These are phyloP conservation scores for Glycine latifolia DNA, from an alignment of 306 rosid species.

Conservation along the genomic window DNA sequence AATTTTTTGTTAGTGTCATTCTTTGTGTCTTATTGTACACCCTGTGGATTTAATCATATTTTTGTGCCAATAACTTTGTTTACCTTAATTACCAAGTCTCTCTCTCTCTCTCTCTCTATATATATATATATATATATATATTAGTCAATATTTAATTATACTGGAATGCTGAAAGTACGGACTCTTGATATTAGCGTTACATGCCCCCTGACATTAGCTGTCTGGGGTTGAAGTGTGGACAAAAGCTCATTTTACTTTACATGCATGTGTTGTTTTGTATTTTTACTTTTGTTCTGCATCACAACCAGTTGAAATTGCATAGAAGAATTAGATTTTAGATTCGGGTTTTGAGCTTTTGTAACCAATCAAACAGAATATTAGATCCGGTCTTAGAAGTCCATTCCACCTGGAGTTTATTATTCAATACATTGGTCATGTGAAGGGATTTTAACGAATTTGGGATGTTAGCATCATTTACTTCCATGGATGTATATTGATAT, in stretches of 20 bases:
- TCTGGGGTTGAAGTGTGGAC: too few species aligned
- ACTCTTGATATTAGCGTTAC: too few species aligned
- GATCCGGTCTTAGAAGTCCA: neutral
- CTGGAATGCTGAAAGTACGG: too few species aligned
- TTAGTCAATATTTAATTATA: too few species aligned
- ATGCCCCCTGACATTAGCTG: too few species aligned
- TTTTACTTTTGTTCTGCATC: too few species aligned
- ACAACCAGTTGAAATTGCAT: too few species aligned
- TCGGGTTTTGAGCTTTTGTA: too few species aligned
- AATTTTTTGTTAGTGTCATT: conserved; percentile 7
- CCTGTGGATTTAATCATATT: neutral
- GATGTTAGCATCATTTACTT: conserved; percentile 24
- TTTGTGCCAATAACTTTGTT: conserved; percentile 2
- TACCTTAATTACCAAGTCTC: conserved; percentile 20
- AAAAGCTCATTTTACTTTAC: too few species aligned
- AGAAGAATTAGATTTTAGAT: too few species aligned
- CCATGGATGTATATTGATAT: neutral
- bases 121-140: neutral
- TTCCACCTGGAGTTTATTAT: conserved; percentile 5
- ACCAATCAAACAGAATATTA: neutral
- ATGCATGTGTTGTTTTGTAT: too few species aligned
- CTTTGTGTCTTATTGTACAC: neutral
- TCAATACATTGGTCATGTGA: conserved; percentile 21
- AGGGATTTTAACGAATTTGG: conserved; percentile 10
- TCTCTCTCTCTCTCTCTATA: too few species aligned